Evolutionary conservation across 495 filamentous ascomycete genomes (phyloP), one percentile per base, ranked within the genome.

Genomic region (Hypoxylon trugodes): DNA sequence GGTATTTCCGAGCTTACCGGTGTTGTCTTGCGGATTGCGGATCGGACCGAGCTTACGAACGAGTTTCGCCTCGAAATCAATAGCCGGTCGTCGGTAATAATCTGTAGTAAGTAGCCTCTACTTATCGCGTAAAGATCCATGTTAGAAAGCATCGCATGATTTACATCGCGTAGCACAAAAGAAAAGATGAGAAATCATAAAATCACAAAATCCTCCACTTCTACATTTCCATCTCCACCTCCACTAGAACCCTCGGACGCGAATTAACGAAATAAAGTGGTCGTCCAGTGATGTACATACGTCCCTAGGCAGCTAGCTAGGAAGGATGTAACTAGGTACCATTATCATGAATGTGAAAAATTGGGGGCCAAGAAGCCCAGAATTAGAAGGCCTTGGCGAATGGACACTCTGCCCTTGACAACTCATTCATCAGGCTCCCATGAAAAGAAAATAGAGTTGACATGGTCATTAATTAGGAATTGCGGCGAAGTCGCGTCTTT

Each of bases 1-100:
- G 48, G 64, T n/a, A 58, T 25, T 40, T 59, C 64, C 64, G 58
- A 54, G 13, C 52, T 48, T 54, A 30, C 53, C 53, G 64, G 64
- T 53, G 19, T 28, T n/a, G n/a, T n/a, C n/a, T n/a, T n/a, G n/a
- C n/a, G n/a, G n/a, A n/a, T n/a, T 47, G 46, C 45, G 57, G 57
- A 48, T 62, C 64, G 64, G 64, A 43, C 58, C 58, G 64, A 54
- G 36, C 52, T 67, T 19, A 42, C 18, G n/a, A 38, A 7, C 47
- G 57, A 35, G 12, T 18, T 52, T 61, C 35, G 58, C 40, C 40
- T 49, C 53, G 61, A 46, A 45, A 37, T n/a, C n/a, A n/a, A n/a
- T n/a, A n/a, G n/a, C n/a, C n/a, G n/a, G n/a, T n/a, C n/a, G n/a
- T n/a, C n/a, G 15, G 36, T 49, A 18, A 22, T 37, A 19, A 28